Evolutionary conservation across 75 land plant species (phyloP).

Genomic region (Selaginella tamariscina): DNA sequence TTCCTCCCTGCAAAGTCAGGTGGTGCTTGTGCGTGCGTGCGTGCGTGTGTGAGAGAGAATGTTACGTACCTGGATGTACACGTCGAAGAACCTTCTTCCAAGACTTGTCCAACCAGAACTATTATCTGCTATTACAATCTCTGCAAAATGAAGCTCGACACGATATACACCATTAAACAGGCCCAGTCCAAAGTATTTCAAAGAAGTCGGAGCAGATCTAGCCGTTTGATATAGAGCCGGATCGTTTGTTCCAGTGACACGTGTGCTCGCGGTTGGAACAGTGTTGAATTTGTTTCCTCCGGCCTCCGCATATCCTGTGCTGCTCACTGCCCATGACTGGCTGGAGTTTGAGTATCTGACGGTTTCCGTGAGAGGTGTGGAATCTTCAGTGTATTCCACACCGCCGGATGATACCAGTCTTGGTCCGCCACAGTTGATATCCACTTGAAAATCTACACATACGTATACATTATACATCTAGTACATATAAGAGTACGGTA

Average conservation of each 20-base stretch:
- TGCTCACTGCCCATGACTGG: not conserved
- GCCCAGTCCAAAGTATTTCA: conserved; percentile 7
- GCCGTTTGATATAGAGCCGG: conserved; percentile 6
- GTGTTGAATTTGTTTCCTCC: not conserved
- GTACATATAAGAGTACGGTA: too few species aligned
- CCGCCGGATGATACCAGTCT: not conserved
- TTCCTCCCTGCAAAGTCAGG: conserved; percentile 30
- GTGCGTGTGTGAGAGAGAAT: not conserved
- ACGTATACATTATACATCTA: too few species aligned
- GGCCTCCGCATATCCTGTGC: not conserved
- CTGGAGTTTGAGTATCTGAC: not conserved
- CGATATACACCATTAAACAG: not conserved
- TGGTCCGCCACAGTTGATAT: conserved; percentile 6
- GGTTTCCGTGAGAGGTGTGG: not conserved
- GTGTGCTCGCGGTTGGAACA: not conserved
- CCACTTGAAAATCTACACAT: not conserved
- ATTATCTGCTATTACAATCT: not conserved
- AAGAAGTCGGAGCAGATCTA: not conserved
- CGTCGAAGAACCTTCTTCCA: not conserved
- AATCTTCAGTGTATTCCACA: not conserved
- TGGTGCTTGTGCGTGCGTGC: too few species aligned
- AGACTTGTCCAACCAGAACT: not conserved
- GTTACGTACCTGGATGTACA: conserved; percentile 3
- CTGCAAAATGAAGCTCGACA: conserved; percentile 8
- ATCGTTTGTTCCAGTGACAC: not conserved